Conservation (phyloP, 2,329 filamentous ascomycete genomes). For the Colletotrichum theobromicola region DNA sequence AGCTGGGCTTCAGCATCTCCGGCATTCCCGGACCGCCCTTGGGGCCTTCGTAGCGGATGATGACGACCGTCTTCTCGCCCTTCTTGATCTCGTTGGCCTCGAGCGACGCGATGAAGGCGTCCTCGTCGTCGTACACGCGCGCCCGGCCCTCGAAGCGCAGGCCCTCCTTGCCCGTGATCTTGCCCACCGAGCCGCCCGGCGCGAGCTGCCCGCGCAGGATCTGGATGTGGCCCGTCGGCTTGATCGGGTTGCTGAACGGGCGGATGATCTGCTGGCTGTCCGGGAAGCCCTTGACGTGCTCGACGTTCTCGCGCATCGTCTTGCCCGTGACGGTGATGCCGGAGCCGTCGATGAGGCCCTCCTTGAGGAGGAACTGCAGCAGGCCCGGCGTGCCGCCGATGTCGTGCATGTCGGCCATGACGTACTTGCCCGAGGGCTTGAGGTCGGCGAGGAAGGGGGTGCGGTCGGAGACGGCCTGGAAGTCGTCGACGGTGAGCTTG, state of each 20-base stretch:
- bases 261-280: slow-evolving; percentile 83
- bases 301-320: slow-evolving; percentile 86
- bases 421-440: slow-evolving; percentile 86
- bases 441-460: slow-evolving; percentile 82
- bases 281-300: slow-evolving; percentile 74
- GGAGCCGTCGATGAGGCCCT: slow-evolving; percentile 79
- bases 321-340: slow-evolving; percentile 89
- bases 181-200: slow-evolving; percentile 85
- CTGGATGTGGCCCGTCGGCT: slow-evolving; percentile 85
- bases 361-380: slow-evolving; percentile 85
- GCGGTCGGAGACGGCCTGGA: slow-evolving; percentile 81
- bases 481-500: slow-evolving; percentile 84
- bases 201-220: slow-evolving; percentile 87
- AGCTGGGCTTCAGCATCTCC: slow-evolving; percentile 92
- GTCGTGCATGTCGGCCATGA: slow-evolving; percentile 84
- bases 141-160: slow-evolving; percentile 81
- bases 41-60: slow-evolving; percentile 92
- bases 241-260: slow-evolving; percentile 82
- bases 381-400: slow-evolving; percentile 88
- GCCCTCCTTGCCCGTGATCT: slow-evolving; percentile 96
- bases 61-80: slow-evolving; percentile 86
- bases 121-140: slow-evolving; percentile 83
- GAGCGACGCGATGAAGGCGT: slow-evolving; percentile 78
- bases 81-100: slow-evolving; percentile 80
- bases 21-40: slow-evolving; percentile 95